Percentiles rank a stretch among this genome's conserved stretches.
Evolutionary conservation across 352 stramenopile genomes (phyloP).

Genomic region (Globisporangium camurandrum): DNA sequence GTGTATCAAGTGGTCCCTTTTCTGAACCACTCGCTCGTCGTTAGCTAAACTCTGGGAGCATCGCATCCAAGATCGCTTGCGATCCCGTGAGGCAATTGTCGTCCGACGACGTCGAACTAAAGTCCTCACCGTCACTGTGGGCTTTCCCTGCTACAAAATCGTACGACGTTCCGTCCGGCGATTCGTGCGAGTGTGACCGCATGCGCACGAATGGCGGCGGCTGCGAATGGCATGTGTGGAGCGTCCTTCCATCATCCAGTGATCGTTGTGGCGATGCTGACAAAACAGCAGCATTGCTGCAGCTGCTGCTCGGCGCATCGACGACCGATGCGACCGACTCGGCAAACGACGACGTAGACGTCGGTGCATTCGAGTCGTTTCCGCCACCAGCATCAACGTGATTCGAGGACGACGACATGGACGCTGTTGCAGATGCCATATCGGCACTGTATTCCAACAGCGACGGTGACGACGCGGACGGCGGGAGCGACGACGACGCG

Average conservation of each 20-base stretch:
- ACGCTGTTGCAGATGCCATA: too few relatives aligned
- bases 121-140: slow-evolving; percentile 38
- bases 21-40: too few relatives aligned
- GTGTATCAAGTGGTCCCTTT: too few relatives aligned
- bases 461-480: too few relatives aligned
- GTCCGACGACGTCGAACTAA: slow-evolving; percentile 30
- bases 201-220: slow-evolving; percentile 17
- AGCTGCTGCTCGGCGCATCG: background rate
- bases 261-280: too few relatives aligned
- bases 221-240: too few relatives aligned
- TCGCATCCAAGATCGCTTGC: slow-evolving; percentile 8
- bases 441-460: too few relatives aligned
- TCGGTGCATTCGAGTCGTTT: background rate
- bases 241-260: too few relatives aligned
- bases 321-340: background rate
- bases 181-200: slow-evolving; percentile 39
- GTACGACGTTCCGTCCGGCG: slow-evolving; percentile 6
- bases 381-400: background rate
- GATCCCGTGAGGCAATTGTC: slow-evolving; percentile 16
- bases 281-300: too few relatives aligned
- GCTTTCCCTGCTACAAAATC: slow-evolving; percentile 17
- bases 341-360: background rate
- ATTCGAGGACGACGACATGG: too few relatives aligned
- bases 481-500: background rate
- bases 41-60: slow-evolving; percentile 9